Base-by-base conservation (phyloP, 148 eudicot species). In the Fagopyrum esculentum region DNA sequence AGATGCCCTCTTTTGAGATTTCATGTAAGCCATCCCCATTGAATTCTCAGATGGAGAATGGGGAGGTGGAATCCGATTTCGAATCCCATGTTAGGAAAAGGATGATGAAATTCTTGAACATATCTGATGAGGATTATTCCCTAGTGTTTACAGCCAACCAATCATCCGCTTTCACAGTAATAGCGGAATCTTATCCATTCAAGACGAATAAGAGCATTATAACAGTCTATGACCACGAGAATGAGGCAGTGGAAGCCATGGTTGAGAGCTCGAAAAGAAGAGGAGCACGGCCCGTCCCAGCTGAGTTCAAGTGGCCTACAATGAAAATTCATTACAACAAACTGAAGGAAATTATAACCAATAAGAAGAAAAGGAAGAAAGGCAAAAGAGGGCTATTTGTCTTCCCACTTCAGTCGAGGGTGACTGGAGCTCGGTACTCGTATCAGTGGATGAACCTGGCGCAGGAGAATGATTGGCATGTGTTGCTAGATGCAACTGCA, bases 401-500 rank as follows among this genome's bases (percentile, higher is more conserved):
- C 29, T 89, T 92, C 48, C 99, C 93, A 50, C 91, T 92, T 55
- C 98, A 92, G 52, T 96, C 98, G 3, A 84, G 94, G 79, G 83
- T 87, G 71, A 96, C 87, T 19, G 99, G 99, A 50, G 84, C 93
- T 1, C 86, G 91, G 77, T 92, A 96, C 74, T 96, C 99, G n/a
- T 92, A 90, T 69, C 98, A 92, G 45, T 96, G 99, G 99, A 96
- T 96, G 98, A 89, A 80, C 44, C 72, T 82, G 74, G 99, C 99
- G 10, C 97, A 89, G 69, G 97, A 92, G 59, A 80, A 96, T 75
- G 95, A 96, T 46, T 96, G 99, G 99, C 97, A 96, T 77, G 90
- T 96, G 71, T 76, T 96, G 84, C 87, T 96, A 30, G 99, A 96
- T 75, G 91, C 94, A 43, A 92, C 98, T 69, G 93, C 99, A 26